These are phyloP conservation scores for Clitoria ternatea DNA, from an alignment of 306 rosid species.

Conservation along the genomic window DNA sequence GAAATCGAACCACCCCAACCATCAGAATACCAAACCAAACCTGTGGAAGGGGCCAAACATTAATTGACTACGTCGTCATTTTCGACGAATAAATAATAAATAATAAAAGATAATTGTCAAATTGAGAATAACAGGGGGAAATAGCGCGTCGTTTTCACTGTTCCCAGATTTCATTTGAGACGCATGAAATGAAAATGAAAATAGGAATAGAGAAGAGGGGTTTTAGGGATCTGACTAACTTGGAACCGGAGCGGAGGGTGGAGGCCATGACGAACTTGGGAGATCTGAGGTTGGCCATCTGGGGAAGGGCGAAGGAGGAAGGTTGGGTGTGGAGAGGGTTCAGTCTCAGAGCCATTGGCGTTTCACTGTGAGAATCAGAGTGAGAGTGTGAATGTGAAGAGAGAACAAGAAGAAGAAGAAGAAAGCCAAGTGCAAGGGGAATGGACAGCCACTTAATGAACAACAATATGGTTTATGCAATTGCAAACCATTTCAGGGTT, in stretches of 20 bases:
- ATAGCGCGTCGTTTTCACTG: background rate
- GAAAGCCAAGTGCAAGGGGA: background rate
- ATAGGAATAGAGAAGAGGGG: background rate
- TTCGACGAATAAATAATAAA: background rate
- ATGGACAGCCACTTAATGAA: background rate
- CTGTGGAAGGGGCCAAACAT: background rate
- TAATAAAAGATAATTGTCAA: background rate
- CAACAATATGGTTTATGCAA: background rate
- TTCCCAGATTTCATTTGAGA: background rate
- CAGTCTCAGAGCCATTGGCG: conserved; percentile 54
- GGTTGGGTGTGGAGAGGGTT: conserved; percentile 42
- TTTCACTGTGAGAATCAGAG: background rate
- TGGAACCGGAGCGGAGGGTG: conserved; percentile 70
- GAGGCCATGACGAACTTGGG: conserved; percentile 82
- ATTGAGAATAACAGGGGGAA: background rate
- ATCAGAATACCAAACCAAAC: conserved; percentile 12
- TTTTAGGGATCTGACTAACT: conserved; percentile 25
- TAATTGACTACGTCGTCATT: background rate
- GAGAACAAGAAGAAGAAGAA: background rate
- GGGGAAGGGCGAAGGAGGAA: conserved; percentile 49
- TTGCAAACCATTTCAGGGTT: background rate
- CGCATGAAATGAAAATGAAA: background rate
- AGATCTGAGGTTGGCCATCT: conserved; percentile 72
- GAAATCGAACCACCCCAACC: conserved; percentile 35
- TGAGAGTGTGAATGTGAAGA: background rate